phyloP scores from a whole-genome alignment of 2,329 filamentous ascomycete genomes.

The Exserohilum turcica region DNA sequence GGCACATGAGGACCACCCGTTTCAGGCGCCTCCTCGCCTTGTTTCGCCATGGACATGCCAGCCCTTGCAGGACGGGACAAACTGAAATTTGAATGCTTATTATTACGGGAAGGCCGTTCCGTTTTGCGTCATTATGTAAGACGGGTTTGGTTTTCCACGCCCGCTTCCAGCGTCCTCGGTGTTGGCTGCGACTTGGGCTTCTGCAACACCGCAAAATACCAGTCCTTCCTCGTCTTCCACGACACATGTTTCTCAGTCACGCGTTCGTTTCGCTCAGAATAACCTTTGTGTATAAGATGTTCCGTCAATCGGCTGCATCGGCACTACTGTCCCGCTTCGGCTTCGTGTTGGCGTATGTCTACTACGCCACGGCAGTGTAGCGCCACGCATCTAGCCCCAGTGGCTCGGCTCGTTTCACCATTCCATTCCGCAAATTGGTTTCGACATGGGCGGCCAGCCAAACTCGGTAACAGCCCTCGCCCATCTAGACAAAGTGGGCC shows the following conservation, averaged over 20 bases:
- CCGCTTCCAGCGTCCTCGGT: no score
- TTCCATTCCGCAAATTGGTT: conserved; percentile 16
- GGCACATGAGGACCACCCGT: not conserved
- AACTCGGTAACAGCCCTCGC: not conserved
- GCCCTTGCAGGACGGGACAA: no score
- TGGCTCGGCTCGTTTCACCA: conserved; percentile 27
- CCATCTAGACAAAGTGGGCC: not conserved
- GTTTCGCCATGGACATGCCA: no score
- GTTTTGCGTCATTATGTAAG: no score
- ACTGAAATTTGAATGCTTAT: no score
- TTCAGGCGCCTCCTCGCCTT: not conserved
- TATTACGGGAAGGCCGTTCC: no score
- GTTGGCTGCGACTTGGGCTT: not conserved
- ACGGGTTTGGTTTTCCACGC: no score
- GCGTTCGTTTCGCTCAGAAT: conserved; percentile 3
- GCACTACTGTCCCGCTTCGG: not conserved
- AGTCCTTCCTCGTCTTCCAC: no score
- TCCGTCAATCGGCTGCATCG: conserved; percentile 27
- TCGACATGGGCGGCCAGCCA: not conserved
- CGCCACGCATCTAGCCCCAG: conserved; percentile 16
- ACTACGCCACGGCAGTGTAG: conserved; percentile 7
- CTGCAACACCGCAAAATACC: not conserved
- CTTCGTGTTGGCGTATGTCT: not conserved
- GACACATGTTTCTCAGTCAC: not conserved
- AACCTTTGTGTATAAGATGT: conserved; percentile 5